A percentile compares a stretch with the other conserved stretches of the same genome.
Evolutionary conservation across 2,329 filamentous ascomycete genomes (phyloP).

Genomic region (Cadophora sp.): DNA sequence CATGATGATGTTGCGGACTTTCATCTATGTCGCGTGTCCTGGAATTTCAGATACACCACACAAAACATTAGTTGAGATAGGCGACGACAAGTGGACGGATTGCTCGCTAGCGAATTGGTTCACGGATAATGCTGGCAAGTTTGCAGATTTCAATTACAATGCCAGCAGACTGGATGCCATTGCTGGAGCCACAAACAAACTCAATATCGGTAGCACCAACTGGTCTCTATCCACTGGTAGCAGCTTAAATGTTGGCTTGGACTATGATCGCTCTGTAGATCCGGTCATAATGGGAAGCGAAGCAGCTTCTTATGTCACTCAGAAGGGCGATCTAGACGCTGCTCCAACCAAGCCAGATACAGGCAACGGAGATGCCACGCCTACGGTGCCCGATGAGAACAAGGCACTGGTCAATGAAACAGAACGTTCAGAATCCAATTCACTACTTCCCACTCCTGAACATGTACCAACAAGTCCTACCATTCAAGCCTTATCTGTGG

Average conservation of each 20-base stretch:
- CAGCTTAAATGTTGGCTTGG: slow-evolving; percentile 25
- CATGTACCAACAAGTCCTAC: not conserved
- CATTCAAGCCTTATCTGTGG: not conserved
- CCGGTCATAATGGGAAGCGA: slow-evolving; percentile 13
- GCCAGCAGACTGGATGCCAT: slow-evolving; percentile 34
- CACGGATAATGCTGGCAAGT: slow-evolving; percentile 29
- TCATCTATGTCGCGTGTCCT: slow-evolving; percentile 29
- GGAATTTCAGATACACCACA: slow-evolving; percentile 4
- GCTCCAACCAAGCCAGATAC: not conserved
- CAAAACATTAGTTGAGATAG: slow-evolving; percentile 18
- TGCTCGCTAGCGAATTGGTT: slow-evolving; percentile 33
- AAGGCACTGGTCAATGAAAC: not conserved
- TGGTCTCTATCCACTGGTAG: slow-evolving; percentile 24
- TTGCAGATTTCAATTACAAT: slow-evolving; percentile 24
- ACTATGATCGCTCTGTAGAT: slow-evolving; percentile 16
- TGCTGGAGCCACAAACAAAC: slow-evolving; percentile 25
- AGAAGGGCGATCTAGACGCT: not conserved
- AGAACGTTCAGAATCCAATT: not conserved
- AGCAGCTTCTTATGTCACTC: not conserved
- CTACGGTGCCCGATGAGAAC: not conserved
- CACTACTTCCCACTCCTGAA: not conserved
- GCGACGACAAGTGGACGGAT: slow-evolving; percentile 33
- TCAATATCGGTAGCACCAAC: slow-evolving; percentile 17
- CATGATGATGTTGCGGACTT: slow-evolving; percentile 26
- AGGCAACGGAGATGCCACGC: not conserved